Evolutionary conservation across 495 filamentous ascomycete species (phyloP), one percentile per base, ranked within the genome.

Genomic region (Penicillium arizonense): DNA sequence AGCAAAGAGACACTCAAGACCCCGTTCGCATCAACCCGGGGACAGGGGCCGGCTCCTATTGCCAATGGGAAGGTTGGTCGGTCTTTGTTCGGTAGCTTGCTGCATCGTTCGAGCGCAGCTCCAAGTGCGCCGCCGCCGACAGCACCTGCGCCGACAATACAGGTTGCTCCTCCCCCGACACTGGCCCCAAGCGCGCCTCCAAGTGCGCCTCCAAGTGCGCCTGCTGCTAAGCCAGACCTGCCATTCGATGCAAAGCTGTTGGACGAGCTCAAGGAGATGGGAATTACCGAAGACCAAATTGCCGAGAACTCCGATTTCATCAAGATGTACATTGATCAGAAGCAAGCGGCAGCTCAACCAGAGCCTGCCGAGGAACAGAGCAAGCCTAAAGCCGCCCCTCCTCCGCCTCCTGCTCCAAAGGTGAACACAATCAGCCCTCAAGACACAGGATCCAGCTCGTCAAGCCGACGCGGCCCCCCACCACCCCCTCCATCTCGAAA

Each of bases 261-360:
- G 63, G 86, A 87, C 59, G 90, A 96, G 62, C 72, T 98, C 20
- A 76, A 84, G 59, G 73, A 82, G 24, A 91, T 96, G 85, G 94
- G 93, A 3, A 89, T 97, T 39, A 95, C 89, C 2, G 88, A 94
- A 61, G 93, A 96, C 63, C 87, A 94, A 58, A 94, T 97, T 50
- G 85, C 83, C 47, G 88, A 95, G 50, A 92, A 97, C 62, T 87
- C 91, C 36, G 93, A 96, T 47, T 97, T 97, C 59, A 98, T 97
- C 68, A 90, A 93, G 68, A 78, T 85, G 14, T 98, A 94, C 62
- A 87, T 97, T 58, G 86, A 86, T 57, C 81, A 94, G 67, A 84
- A 90, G 59, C 88, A 93, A 67, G 79, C 79, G 26, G 59, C 71
- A 72, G 56, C 71, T 58, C 49, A 59, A 32, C 52, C 65, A 26